Conservation (phyloP, 2,329 filamentous ascomycete genomes). For the Trichoderma sp. region DNA sequence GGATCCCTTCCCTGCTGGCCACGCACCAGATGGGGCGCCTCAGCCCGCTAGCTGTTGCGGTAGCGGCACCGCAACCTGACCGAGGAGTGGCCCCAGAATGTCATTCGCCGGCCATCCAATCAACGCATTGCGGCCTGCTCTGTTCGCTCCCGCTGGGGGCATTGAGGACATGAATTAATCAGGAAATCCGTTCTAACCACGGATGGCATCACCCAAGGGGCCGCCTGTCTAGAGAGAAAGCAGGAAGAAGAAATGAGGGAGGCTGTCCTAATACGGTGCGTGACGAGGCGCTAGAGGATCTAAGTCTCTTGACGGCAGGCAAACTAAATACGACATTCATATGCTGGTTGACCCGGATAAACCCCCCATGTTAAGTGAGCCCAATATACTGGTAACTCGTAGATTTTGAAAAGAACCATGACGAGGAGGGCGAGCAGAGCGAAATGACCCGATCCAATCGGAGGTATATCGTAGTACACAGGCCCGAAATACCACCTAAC, state of each 20-base stretch:
- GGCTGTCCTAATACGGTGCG: not conserved
- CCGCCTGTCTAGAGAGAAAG: not conserved
- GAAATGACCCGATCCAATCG: not conserved
- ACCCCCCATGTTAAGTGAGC: not conserved
- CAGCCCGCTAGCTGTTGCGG: not conserved
- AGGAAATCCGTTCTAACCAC: not conserved
- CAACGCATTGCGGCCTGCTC: not conserved
- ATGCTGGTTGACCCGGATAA: not conserved
- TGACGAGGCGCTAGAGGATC: not conserved
- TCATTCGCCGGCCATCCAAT: not conserved
- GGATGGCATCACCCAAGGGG: not conserved
- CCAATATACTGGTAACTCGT: not conserved
- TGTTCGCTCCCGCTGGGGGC: not conserved
- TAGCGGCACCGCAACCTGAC: not conserved
- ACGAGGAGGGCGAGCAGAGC: not conserved
- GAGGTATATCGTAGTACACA: not conserved
- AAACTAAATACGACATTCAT: not conserved
- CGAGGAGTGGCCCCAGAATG: not conserved
- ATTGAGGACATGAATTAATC: not conserved
- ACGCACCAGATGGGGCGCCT: not conserved
- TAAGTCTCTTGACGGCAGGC: not conserved
- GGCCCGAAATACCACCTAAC: not conserved
- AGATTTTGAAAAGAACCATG: not conserved
- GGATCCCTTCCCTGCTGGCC: conserved; percentile 1
- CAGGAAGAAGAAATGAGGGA: not conserved